Base-by-base conservation (phyloP, 257 asterid genomes). In the Scutellaria baicalensis region DNA sequence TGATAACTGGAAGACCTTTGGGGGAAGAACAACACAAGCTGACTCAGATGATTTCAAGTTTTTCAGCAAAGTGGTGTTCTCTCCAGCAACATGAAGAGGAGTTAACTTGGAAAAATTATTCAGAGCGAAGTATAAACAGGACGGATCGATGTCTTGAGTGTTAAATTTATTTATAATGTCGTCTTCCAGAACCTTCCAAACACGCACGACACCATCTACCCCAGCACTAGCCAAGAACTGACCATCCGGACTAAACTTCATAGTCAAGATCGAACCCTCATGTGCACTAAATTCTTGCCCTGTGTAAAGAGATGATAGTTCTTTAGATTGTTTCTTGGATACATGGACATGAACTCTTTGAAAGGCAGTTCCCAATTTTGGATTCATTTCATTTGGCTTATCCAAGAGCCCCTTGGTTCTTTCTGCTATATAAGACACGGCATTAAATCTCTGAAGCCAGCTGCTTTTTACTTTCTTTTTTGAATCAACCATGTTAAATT, bases 221-320 rank as follows among this genome's bases (percentile, higher is more conserved):
- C 98, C 98, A 12, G 92, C 98, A 76, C 95, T 93, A 35, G 97
- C 98, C 76, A 93, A 77, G 75, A 72, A 84, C 63, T 78, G 89
- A 36, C 98, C 97, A 68, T 89, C 97, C 7, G 81, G 85, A 73
- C 96, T 90, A 73, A 93, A 93, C 80, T 88, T 90, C 98, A 93
- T 88, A 2, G 96, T 85, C 80, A 85, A 78, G 56, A 93, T 85
- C 6, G 96, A 87, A 71, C 97, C 98, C 57, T 87, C 80, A 13
- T 93, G 98, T 2, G 97, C 98, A 4, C 85, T 79, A 76, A 93
- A 84, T 52, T 93, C 95, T 78, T 93, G 98, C 56, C 92, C 95
- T 1, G 79, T 67, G 71, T 76, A 82, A 51, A 91, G 88, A 4
- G 92, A 80, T 27, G 97, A 88, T 23, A 93, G 68, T 73, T 93